A percentile compares a stretch with the other conserved stretches of the same genome.
Evolutionary conservation across 2,329 filamentous ascomycete species (phyloP).

Genomic region (Phaeoacremonium minimum): DNA sequence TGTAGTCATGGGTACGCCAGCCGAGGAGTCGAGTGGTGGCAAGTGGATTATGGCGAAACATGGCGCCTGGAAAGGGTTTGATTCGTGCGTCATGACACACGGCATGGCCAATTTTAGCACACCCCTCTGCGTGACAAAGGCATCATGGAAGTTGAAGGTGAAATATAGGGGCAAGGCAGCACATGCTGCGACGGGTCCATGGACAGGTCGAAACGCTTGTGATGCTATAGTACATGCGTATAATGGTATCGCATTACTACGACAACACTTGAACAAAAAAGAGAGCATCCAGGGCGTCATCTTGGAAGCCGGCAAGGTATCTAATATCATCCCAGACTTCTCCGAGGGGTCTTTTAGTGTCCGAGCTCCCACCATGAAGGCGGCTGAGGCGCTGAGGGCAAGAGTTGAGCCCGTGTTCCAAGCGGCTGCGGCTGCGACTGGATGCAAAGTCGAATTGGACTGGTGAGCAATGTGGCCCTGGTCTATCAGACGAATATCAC

Average conservation of each 20-base stretch:
- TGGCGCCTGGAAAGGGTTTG: slow-evolving; percentile 21
- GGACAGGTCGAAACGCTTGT: slow-evolving; percentile 35
- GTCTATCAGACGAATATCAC: background rate
- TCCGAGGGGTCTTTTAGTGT: slow-evolving; percentile 2
- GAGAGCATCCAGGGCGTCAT: background rate
- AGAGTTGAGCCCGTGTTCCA: slow-evolving; percentile 1
- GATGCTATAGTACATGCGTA: slow-evolving; percentile 26
- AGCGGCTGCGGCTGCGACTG: slow-evolving; percentile 1
- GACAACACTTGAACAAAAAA: slow-evolving; percentile 3
- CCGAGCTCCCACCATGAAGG: slow-evolving; percentile 1
- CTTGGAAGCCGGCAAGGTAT: background rate
- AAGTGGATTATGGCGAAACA: slow-evolving; percentile 18
- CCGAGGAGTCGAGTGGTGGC: slow-evolving; percentile 10
- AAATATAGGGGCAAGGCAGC: slow-evolving; percentile 27
- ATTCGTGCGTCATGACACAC: slow-evolving; percentile 24
- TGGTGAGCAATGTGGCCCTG: background rate
- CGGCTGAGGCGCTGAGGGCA: background rate
- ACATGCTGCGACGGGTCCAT: slow-evolving; percentile 32
- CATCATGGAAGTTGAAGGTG: background rate
- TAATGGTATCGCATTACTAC: slow-evolving; percentile 23
- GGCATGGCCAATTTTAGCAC: slow-evolving; percentile 2
- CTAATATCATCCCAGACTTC: slow-evolving; percentile 3
- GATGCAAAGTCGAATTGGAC: slow-evolving; percentile 2
- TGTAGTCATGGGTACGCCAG: slow-evolving; percentile 7
- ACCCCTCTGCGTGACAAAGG: background rate